phyloP scores from a whole-genome alignment of 257 asterid species.

The Henckelia pumila region DNA sequence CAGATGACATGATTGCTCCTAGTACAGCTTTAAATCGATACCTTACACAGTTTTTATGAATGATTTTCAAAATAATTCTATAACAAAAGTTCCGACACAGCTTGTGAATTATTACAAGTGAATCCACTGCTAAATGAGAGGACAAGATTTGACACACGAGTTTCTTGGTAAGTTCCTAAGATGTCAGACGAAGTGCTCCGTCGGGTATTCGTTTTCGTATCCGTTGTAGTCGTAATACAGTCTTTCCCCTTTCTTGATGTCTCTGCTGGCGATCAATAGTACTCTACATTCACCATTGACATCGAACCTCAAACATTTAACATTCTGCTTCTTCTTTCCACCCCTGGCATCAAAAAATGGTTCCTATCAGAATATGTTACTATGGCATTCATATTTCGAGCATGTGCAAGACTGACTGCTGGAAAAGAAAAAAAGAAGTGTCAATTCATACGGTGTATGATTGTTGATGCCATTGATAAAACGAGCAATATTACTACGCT shows the following conservation, averaged over 20 bases:
- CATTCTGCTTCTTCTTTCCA: constrained; percentile 88
- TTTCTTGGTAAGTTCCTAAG: background rate
- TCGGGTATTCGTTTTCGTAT: constrained; percentile 84
- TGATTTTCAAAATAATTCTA: too few relatives aligned
- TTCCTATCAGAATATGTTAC: background rate
- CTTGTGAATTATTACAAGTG: background rate
- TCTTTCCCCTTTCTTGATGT: constrained; percentile 79
- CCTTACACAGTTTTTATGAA: background rate
- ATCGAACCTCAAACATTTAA: constrained; percentile 74
- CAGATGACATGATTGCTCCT: background rate
- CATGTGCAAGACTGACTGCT: background rate
- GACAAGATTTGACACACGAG: background rate
- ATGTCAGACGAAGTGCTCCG: constrained; percentile 73
- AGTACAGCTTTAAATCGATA: background rate
- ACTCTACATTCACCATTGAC: constrained; percentile 78
- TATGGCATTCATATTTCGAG: background rate
- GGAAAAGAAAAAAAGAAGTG: background rate
- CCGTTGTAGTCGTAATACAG: constrained; percentile 89
- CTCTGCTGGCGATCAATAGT: constrained; percentile 71
- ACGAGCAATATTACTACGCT: constrained; percentile 82
- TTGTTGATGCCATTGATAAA: constrained; percentile 95
- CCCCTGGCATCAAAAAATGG: constrained; percentile 49
- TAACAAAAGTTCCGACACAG: background rate
- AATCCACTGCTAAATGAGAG: constrained; percentile 5
- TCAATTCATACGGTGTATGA: constrained; percentile 57